Percentiles rank a stretch among this genome's conserved stretches.
phyloP scores from a whole-genome alignment of 1,284 basidiomycete genomes.

The Malassezia pachydermatis region DNA sequence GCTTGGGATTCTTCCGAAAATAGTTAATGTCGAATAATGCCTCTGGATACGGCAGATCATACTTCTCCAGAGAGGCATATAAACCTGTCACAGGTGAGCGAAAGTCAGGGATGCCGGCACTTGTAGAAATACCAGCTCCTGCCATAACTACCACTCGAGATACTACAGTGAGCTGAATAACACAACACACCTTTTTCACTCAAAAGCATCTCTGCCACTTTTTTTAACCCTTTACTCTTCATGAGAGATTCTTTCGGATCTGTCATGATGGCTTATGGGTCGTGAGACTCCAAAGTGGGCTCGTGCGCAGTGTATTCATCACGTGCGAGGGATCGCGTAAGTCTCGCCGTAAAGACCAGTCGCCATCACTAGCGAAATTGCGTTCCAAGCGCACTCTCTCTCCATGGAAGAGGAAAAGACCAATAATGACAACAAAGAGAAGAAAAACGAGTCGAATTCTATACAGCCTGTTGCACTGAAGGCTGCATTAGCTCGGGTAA shows the following conservation, averaged over 20 bases:
- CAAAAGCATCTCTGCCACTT: slow-evolving; percentile 1
- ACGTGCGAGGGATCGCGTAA: no score
- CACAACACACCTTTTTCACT: slow-evolving; percentile 6
- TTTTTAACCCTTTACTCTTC: background rate
- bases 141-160: slow-evolving; percentile 50
- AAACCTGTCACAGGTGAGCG: slow-evolving; percentile 53
- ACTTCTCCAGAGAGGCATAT: slow-evolving; percentile 53
- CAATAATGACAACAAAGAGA: no score
- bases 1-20: slow-evolving; percentile 48
- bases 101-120: slow-evolving; percentile 51
- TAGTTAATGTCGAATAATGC: slow-evolving; percentile 54
- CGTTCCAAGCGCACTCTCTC: no score
- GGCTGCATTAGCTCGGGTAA: background rate
- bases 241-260: background rate
- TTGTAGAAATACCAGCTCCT: slow-evolving; percentile 53
- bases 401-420: no score
- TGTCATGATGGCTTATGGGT: background rate
- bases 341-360: no score
- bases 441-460: background rate
- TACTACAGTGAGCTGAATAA: slow-evolving; percentile 1
- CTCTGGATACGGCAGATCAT: slow-evolving; percentile 54
- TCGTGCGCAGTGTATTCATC: no score
- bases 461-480: background rate
- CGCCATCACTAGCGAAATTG: no score
- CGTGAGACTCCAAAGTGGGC: background rate